These are phyloP conservation scores for Venturia carpophila DNA, from an alignment of 2,329 filamentous ascomycete genomes.

Conservation along the genomic window DNA sequence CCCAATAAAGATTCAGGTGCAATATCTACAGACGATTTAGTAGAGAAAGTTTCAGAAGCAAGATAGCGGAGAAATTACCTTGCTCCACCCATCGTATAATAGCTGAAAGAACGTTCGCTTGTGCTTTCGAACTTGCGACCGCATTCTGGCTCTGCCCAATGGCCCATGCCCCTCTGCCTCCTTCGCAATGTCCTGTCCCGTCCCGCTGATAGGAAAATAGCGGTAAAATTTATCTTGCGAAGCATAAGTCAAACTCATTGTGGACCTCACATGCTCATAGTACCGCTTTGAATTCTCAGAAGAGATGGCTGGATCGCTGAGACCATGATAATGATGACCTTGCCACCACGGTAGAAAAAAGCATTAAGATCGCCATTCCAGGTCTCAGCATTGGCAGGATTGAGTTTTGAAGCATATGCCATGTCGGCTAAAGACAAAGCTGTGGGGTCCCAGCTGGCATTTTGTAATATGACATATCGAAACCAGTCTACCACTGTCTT, in stretches of 20 bases:
- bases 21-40: not conserved
- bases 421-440: slow-evolving; percentile 9
- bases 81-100: slow-evolving; percentile 18
- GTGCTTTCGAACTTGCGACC: not conserved
- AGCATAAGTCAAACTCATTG: slow-evolving; percentile 4
- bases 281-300: slow-evolving; percentile 12
- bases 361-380: slow-evolving; percentile 16
- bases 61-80: not conserved
- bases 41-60: not conserved
- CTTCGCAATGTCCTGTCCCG: slow-evolving; percentile 15
- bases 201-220: slow-evolving; percentile 18
- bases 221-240: slow-evolving; percentile 18
- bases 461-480: slow-evolving; percentile 13
- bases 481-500: slow-evolving; percentile 6
- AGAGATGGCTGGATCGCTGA: slow-evolving; percentile 9
- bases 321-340: slow-evolving; percentile 17
- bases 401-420: not conserved
- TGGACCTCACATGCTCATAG: slow-evolving; percentile 12
- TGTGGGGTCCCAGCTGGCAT: slow-evolving; percentile 9
- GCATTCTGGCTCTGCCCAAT: slow-evolving; percentile 8
- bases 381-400: slow-evolving; percentile 16
- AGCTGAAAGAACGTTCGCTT: slow-evolving; percentile 13
- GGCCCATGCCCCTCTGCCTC: slow-evolving; percentile 12
- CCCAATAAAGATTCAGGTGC: slow-evolving; percentile 20
- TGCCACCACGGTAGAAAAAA: slow-evolving; percentile 12